Conservation (phyloP, 352 stramenopile genomes). For the Phytophthora ohioensis region DNA sequence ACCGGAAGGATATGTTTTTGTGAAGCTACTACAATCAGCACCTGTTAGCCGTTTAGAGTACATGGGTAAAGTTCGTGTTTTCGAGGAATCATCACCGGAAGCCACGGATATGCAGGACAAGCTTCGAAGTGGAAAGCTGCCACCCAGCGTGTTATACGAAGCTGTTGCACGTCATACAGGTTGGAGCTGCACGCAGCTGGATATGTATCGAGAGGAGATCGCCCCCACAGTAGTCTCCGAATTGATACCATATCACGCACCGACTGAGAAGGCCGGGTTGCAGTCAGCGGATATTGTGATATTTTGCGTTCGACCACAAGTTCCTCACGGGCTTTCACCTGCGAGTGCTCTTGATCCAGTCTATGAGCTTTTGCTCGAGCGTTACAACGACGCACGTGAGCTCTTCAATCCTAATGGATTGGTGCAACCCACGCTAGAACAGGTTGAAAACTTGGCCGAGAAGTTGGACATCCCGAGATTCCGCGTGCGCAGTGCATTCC, state of each 20-base stretch:
- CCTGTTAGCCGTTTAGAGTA: slow-evolving; percentile 35
- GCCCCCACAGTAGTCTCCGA: slow-evolving; percentile 64
- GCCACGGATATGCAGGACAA: slow-evolving; percentile 7
- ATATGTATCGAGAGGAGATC: slow-evolving; percentile 83
- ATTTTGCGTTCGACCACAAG: slow-evolving; percentile 50
- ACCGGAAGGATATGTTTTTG: slow-evolving; percentile 41
- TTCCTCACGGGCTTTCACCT: neutral
- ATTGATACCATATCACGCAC: slow-evolving; percentile 49
- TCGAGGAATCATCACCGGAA: slow-evolving; percentile 18
- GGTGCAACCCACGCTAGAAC: slow-evolving; percentile 53
- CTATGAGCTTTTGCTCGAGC: slow-evolving; percentile 43
- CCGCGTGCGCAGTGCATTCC: slow-evolving; percentile 79
- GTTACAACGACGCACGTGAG: slow-evolving; percentile 51
- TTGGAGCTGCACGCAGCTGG: slow-evolving; percentile 56
- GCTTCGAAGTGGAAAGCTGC: slow-evolving; percentile 20
- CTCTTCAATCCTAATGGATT: slow-evolving; percentile 36
- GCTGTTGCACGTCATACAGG: slow-evolving; percentile 48
- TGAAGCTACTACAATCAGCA: slow-evolving; percentile 55
- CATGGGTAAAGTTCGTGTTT: slow-evolving; percentile 62
- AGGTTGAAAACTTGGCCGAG: slow-evolving; percentile 72
- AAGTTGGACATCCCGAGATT: slow-evolving; percentile 84
- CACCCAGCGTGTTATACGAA: slow-evolving; percentile 55
- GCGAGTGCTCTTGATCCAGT: neutral
- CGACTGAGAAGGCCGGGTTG: slow-evolving; percentile 34
- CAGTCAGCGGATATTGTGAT: slow-evolving; percentile 73